A percentile compares a stretch with the other conserved stretches of the same genome.
Evolutionary conservation across 2,329 filamentous ascomycete genomes (phyloP).

Genomic region (Diplocarpon rosae): DNA sequence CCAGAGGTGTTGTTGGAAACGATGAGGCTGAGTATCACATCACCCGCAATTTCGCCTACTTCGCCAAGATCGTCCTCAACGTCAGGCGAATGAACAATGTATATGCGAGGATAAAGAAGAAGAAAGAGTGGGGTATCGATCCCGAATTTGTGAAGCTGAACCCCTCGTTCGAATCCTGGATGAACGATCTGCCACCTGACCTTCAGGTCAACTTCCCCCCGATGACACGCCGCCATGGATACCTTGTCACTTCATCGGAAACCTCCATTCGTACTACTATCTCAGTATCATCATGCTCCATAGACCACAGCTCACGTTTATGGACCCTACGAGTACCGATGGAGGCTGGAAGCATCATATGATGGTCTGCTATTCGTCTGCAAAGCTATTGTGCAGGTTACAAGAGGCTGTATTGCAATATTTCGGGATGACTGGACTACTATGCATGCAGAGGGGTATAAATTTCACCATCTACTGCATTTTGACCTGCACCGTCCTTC

Average conservation of each 20-base stretch:
- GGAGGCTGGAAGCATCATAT: conserved; percentile 82
- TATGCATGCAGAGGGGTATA: conserved; percentile 88
- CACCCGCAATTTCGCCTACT: conserved; percentile 76
- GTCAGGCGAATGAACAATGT: conserved; percentile 67
- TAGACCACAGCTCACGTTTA: conserved; percentile 70
- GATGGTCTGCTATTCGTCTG: conserved; percentile 72
- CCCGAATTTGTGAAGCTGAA: conserved; percentile 74
- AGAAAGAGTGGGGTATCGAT: conserved; percentile 77
- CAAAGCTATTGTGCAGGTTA: conserved; percentile 73
- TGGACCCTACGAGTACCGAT: conserved; percentile 59
- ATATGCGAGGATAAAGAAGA: conserved; percentile 63
- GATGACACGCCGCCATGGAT: conserved; percentile 74
- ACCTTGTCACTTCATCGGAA: conserved; percentile 76
- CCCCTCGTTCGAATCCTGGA: conserved; percentile 64
- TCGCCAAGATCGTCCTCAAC: conserved; percentile 66
- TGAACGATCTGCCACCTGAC: conserved; percentile 66
- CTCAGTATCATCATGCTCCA: conserved; percentile 78
- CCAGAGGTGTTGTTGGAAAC: conserved; percentile 49
- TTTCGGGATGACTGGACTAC: conserved; percentile 68
- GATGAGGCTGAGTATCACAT: conserved; percentile 67
- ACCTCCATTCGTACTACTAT: conserved; percentile 82
- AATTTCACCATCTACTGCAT: conserved; percentile 94
- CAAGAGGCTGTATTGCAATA: conserved; percentile 72
- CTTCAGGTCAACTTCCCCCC: conserved; percentile 66
- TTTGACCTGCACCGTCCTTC: conserved; percentile 83